Conservation (phyloP, 305 asterid genomes). For the Euphrasia arctica region DNA sequence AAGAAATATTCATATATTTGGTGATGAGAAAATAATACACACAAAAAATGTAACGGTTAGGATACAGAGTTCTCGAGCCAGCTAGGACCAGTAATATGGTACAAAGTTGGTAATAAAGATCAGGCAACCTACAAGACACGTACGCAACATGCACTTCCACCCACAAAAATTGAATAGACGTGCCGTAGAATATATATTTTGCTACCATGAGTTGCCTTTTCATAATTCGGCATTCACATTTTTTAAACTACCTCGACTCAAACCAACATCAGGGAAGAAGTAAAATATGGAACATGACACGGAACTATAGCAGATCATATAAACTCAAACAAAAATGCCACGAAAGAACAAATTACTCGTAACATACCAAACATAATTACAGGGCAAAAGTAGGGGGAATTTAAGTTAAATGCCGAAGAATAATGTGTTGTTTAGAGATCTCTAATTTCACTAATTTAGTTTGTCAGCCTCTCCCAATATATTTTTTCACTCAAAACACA, state of each 20-base stretch:
- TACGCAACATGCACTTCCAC: background rate
- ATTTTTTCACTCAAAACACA: background rate
- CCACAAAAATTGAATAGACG: background rate
- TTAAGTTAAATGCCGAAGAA: background rate
- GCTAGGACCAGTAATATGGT: background rate
- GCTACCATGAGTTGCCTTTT: background rate
- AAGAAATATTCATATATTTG: constrained; percentile 3
- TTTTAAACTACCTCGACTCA: background rate
- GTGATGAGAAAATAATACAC: background rate
- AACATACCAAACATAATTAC: background rate
- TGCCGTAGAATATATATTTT: background rate
- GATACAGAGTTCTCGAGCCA: background rate
- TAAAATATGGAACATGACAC: background rate
- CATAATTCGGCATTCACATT: background rate
- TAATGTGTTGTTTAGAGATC: background rate
- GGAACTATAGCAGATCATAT: background rate
- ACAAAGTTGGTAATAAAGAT: background rate
- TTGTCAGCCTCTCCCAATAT: background rate
- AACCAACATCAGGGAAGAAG: background rate
- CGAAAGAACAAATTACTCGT: constrained; percentile 1
- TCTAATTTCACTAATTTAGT: background rate
- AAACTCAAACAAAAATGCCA: background rate
- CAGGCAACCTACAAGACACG: background rate
- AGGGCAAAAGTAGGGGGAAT: background rate
- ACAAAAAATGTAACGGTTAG: background rate